Conservation (phyloP, 352 stramenopile genomes). For the Pythium utonaiense region DNA sequence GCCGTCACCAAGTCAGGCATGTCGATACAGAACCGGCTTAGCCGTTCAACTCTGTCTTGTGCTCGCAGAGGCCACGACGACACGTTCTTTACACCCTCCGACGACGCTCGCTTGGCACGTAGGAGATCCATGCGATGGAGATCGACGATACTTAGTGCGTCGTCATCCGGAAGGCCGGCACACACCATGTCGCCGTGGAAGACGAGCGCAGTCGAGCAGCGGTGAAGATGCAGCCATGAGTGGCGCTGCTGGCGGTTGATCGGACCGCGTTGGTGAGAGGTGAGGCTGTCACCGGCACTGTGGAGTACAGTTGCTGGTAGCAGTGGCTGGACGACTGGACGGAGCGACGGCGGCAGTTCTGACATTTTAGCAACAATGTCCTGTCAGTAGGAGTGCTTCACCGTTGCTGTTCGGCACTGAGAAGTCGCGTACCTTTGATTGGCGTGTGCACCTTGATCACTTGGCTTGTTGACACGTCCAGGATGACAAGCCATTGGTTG, state of each 20-base stretch:
- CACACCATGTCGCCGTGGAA: slow-evolving; percentile 56
- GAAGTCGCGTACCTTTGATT: slow-evolving; percentile 31
- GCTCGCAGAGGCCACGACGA: too few species aligned
- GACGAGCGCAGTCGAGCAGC: slow-evolving; percentile 38
- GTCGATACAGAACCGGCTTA: slow-evolving; percentile 17
- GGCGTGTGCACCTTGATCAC: slow-evolving; percentile 61
- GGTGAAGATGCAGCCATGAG: slow-evolving; percentile 56
- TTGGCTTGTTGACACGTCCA: slow-evolving; percentile 37
- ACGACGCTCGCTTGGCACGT: background rate
- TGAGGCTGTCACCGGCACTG: slow-evolving; percentile 8
- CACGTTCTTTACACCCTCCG: too few species aligned
- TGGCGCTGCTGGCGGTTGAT: slow-evolving; percentile 26
- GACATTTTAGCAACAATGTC: background rate
- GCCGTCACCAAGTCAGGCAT: slow-evolving; percentile 15
- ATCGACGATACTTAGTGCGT: slow-evolving; percentile 47
- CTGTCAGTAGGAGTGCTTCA: background rate
- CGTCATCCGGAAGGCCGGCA: slow-evolving; percentile 35
- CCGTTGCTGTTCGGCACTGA: background rate
- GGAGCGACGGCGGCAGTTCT: background rate
- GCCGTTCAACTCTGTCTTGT: slow-evolving; percentile 2
- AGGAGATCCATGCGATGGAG: slow-evolving; percentile 33
- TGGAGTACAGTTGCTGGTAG: slow-evolving; percentile 34
- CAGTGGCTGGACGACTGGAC: background rate
- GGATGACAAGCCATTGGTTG: slow-evolving; percentile 67
- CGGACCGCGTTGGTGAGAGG: slow-evolving; percentile 18